Evolutionary conservation across 805 yeast species (phyloP).

Genomic region (Kodamaea nitidulidarum): DNA sequence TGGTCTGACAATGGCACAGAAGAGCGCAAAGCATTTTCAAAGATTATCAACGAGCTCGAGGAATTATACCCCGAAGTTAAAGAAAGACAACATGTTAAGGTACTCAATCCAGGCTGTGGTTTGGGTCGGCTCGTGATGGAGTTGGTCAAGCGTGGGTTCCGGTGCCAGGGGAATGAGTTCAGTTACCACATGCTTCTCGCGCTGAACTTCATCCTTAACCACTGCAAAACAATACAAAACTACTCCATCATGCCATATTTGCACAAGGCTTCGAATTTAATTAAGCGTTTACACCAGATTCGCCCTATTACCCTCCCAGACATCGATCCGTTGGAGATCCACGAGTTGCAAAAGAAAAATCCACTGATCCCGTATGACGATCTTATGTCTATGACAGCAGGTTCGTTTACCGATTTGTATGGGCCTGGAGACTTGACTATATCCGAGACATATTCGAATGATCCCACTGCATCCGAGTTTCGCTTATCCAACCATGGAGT

Average conservation of each 20-base stretch:
- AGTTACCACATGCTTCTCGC: constrained; percentile 61
- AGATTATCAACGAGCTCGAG: constrained; percentile 34
- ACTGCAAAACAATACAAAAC: constrained; percentile 35
- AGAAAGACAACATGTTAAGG: constrained; percentile 35
- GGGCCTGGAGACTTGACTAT: constrained; percentile 43
- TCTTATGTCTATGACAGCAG: constrained; percentile 68
- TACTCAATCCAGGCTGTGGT: constrained; percentile 64
- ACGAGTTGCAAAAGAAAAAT: constrained; percentile 23
- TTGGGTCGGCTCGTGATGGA: constrained; percentile 58
- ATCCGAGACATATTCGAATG: constrained; percentile 34
- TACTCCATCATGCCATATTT: constrained; percentile 51
- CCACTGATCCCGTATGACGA: constrained; percentile 44
- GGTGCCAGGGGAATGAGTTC: constrained; percentile 65
- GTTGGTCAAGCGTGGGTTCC: constrained; percentile 50
- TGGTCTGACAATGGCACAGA: constrained; percentile 53
- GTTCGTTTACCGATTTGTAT: constrained; percentile 65
- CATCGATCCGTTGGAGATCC: constrained; percentile 38
- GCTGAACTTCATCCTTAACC: constrained; percentile 52
- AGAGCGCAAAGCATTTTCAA: constrained; percentile 41
- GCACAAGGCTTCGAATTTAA: constrained; percentile 47
- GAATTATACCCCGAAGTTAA: constrained; percentile 33
- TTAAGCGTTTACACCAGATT: constrained; percentile 42
- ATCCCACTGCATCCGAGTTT: constrained; percentile 38
- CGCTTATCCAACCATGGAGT: constrained; percentile 32
- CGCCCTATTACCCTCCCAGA: constrained; percentile 55